These are phyloP conservation scores for Neospora caninum DNA, from an alignment of 169 alveolate species.

Conservation along the genomic window DNA sequence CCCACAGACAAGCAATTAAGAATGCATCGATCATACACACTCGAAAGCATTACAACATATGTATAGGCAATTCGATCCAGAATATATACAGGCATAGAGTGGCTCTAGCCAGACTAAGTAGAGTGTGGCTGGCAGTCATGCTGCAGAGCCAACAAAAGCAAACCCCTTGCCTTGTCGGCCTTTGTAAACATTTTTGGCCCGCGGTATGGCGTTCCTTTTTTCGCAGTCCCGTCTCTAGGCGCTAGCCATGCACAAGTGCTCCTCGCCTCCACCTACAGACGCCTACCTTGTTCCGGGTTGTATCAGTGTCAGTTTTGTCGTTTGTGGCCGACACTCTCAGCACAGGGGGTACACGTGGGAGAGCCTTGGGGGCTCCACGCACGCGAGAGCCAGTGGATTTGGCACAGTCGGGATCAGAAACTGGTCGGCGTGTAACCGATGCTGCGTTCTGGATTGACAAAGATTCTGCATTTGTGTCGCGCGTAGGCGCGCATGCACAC, in stretches of 20 bases:
- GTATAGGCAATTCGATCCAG: too few relatives aligned
- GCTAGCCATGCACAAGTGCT: not conserved
- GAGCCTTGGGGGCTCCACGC: not conserved
- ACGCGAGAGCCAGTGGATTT: not conserved
- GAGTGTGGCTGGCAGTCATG: too few relatives aligned
- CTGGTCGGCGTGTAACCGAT: not conserved
- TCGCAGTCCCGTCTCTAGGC: not conserved
- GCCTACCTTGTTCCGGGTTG: not conserved
- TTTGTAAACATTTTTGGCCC: too few relatives aligned
- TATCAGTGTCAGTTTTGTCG: not conserved
- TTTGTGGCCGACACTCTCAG: not conserved
- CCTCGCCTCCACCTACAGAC: not conserved
- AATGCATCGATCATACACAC: too few relatives aligned
- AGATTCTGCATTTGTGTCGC: not conserved
- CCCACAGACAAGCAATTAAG: too few relatives aligned
- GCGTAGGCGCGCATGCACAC: not conserved
- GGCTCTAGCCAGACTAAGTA: too few relatives aligned
- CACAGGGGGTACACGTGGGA: slow-evolving; percentile 10
- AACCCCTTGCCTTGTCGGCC: too few relatives aligned
- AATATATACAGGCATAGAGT: too few relatives aligned
- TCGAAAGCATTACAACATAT: too few relatives aligned
- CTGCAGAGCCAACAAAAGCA: too few relatives aligned
- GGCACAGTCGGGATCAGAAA: not conserved
- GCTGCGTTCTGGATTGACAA: not conserved
- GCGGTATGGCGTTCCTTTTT: too few relatives aligned